These are phyloP conservation scores for Pyrus communis DNA, from an alignment of 306 rosid species.

Conservation along the genomic window DNA sequence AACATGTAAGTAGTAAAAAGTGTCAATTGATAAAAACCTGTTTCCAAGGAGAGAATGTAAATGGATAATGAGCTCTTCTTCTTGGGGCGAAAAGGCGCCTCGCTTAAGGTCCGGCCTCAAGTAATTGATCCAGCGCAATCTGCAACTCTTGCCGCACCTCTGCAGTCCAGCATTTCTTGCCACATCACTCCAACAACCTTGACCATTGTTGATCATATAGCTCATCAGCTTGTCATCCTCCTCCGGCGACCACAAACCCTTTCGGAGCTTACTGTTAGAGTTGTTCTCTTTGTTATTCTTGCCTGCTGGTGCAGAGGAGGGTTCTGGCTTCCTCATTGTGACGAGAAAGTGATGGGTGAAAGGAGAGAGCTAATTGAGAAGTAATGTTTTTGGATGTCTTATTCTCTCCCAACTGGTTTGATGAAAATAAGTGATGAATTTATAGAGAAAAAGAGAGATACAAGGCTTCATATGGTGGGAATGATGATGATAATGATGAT, in stretches of 20 bases:
- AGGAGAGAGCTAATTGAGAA: not conserved
- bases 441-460: constrained; percentile 35
- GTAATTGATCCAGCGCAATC: constrained; percentile 92
- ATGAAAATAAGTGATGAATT: constrained; percentile 33
- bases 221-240: constrained; percentile 81
- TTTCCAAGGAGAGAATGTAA: constrained; percentile 90
- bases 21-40: constrained; percentile 35
- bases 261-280: constrained; percentile 42
- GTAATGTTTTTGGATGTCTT: not conserved
- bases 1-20: not conserved
- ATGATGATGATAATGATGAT: constrained; percentile 49
- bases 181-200: constrained; percentile 91
- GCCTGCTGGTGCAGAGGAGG: not conserved
- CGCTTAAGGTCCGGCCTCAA: constrained; percentile 87
- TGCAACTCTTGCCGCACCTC: constrained; percentile 90
- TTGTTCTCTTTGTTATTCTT: constrained; percentile 15
- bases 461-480: constrained; percentile 71
- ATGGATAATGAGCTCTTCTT: constrained; percentile 73
- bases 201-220: constrained; percentile 75
- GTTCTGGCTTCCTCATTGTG: constrained; percentile 78
- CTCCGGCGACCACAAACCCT: constrained; percentile 95
- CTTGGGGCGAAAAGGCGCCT: constrained; percentile 84
- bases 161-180: constrained; percentile 84
- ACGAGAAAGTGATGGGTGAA: not conserved
- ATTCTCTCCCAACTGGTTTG: constrained; percentile 42